Base-by-base conservation (phyloP, 1,284 basidiomycete species). In the Pascua sp. region DNA sequence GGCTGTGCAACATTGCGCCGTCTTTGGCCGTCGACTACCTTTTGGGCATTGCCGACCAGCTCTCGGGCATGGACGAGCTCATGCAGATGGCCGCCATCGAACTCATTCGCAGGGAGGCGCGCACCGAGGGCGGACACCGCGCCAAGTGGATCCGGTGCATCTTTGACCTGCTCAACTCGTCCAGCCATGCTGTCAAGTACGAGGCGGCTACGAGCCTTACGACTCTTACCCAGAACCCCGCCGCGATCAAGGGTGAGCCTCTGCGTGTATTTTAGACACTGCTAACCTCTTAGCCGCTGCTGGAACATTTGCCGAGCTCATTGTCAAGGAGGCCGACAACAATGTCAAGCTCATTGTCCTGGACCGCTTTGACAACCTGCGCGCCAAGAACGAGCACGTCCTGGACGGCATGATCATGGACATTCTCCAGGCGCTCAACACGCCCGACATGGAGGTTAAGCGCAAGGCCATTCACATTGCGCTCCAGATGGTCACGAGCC, bases 261-360 rank as follows among this genome's bases (percentile, higher is more conserved):
- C 24, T 32, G 24, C 24, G 24, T 32, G 24, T 32, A 32, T 32
- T 32, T 32, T 7, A 32, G 24, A 32, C 24, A 32, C 7, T 32
- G 24, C 24, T 32, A 32, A 32, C 24, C 24, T 32, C 24, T n/a
- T n/a, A 32, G 90, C 96, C 61, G 88, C 95, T 47, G 94, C 92
- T 0, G 85, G 87, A 11, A 90, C 86, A 57, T 87, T 97, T 65
- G 91, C 97, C 68, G 90, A 87, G 68, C 85, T 98, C 55, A 87
- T 94, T 57, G 83, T 90, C 72, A 95, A 94, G 79, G 94, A 97
- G 79, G 92, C 92, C 2, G 95, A 98, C 81, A 99, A 98, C 81
- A 99, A 98, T 68, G 95, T 98, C 78, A 98, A 98, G 79, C 85
- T 98, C 57, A 98, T 98, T 64, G 96, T 98, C 11, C 84, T 99